Conservation (phyloP, 345 rosid species). For the Microthlaspi erraticum region DNA sequence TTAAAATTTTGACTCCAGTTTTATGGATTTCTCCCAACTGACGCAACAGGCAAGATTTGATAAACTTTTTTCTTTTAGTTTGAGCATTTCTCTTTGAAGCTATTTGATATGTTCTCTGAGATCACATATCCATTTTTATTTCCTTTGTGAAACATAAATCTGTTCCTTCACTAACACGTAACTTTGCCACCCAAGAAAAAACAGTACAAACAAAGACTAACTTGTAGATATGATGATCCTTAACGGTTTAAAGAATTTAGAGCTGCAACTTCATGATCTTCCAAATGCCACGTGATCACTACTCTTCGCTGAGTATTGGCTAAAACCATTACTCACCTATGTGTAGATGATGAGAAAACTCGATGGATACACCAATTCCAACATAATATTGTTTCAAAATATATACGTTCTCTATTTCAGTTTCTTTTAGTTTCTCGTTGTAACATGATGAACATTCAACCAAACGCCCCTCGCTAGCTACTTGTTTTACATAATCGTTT, state of each 20-base stretch:
- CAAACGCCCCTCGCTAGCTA: neutral
- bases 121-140: constrained; percentile 57
- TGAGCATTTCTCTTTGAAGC: constrained; percentile 67
- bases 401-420: constrained; percentile 27
- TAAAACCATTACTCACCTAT: constrained; percentile 4
- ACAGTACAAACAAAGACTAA: constrained; percentile 3
- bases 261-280: constrained; percentile 42
- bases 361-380: no score
- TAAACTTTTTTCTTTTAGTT: constrained; percentile 62
- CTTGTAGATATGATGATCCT: constrained; percentile 19
- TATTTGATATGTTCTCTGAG: constrained; percentile 63
- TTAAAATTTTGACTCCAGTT: neutral
- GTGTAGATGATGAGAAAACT: no score
- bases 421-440: constrained; percentile 12
- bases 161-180: constrained; percentile 34
- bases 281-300: constrained; percentile 34
- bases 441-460: no score
- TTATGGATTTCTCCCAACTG: constrained; percentile 50
- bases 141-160: constrained; percentile 44
- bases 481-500: constrained; percentile 28
- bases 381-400: neutral
- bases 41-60: constrained; percentile 60
- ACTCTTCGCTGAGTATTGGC: constrained; percentile 31
- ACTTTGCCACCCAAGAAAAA: neutral
- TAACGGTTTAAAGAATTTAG: neutral